Conservation (phyloP, 768 basidiomycete species). For the Auriscalpium vulgare region DNA sequence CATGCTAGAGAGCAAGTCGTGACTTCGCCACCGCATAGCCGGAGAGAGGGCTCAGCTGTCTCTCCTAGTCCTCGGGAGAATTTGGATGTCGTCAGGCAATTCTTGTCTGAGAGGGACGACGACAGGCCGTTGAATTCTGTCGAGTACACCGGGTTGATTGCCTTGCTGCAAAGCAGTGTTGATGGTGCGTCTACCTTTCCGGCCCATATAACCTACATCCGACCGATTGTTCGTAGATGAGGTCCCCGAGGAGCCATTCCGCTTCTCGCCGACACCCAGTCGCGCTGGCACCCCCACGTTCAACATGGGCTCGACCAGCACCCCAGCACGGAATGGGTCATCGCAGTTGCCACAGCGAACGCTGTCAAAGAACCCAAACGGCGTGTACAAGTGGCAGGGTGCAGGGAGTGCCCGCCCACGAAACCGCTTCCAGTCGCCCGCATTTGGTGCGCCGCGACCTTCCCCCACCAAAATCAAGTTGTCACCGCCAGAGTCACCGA, state of each 20-base stretch:
- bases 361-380: slow-evolving; percentile 67
- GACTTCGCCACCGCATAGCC: too few species aligned
- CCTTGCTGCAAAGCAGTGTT: slow-evolving; percentile 45
- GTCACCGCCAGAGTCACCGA: slow-evolving; percentile 29
- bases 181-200: slow-evolving; percentile 28
- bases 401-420: slow-evolving; percentile 61
- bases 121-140: slow-evolving; percentile 41
- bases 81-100: slow-evolving; percentile 40
- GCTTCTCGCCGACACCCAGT: slow-evolving; percentile 46
- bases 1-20: background rate
- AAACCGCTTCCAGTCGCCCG: slow-evolving; percentile 69
- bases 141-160: slow-evolving; percentile 47
- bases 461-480: slow-evolving; percentile 37
- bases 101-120: slow-evolving; percentile 35
- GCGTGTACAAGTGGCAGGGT: slow-evolving; percentile 66
- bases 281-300: slow-evolving; percentile 29
- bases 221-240: slow-evolving; percentile 13
- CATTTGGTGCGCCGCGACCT: slow-evolving; percentile 49
- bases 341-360: slow-evolving; percentile 40
- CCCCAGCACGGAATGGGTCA: slow-evolving; percentile 18
- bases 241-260: slow-evolving; percentile 43
- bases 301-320: slow-evolving; percentile 15
- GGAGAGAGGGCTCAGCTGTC: too few species aligned
- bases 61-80: slow-evolving; percentile 21
- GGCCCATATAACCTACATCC: slow-evolving; percentile 1